Evolutionary conservation across 441 rosid genomes (phyloP).

Genomic region (Gossypium davidsonii): DNA sequence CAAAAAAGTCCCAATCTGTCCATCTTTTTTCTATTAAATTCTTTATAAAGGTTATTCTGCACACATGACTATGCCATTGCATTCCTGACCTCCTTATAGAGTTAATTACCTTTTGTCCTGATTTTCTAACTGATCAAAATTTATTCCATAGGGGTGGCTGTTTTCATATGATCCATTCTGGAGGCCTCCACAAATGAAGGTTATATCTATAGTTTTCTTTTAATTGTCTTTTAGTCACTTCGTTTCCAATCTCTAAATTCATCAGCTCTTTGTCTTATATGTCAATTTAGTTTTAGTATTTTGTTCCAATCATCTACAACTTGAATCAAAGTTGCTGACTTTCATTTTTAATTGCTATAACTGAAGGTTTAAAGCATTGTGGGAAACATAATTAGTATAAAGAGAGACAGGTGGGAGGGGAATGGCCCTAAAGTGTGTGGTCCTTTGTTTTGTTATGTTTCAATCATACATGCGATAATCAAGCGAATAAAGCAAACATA

Average conservation of each 20-base stretch:
- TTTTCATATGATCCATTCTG: conserved; percentile 78
- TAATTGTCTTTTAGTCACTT: neutral
- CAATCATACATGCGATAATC: neutral
- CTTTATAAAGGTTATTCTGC: neutral
- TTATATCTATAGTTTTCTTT: conserved; percentile 16
- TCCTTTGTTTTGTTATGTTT: neutral
- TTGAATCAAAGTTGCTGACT: neutral
- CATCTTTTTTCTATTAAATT: neutral
- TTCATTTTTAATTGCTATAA: conserved; percentile 1
- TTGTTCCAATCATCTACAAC: neutral
- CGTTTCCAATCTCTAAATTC: neutral
- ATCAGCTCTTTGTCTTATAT: neutral
- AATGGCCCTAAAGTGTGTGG: neutral
- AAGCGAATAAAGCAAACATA: neutral
- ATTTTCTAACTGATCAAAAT: conserved; percentile 16
- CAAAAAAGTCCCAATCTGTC: neutral
- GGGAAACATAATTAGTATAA: neutral
- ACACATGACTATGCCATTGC: neutral
- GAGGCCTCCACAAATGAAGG: conserved; percentile 81
- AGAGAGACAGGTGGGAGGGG: neutral
- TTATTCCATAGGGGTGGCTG: conserved; percentile 57
- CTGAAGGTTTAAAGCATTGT: neutral
- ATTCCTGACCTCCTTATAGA: neutral
- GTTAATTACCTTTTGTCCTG: conserved; percentile 9
- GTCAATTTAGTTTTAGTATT: conserved; percentile 5